These are phyloP conservation scores for Pisolithus marmoratus DNA, from an alignment of 768 basidiomycete species.

Conservation along the genomic window DNA sequence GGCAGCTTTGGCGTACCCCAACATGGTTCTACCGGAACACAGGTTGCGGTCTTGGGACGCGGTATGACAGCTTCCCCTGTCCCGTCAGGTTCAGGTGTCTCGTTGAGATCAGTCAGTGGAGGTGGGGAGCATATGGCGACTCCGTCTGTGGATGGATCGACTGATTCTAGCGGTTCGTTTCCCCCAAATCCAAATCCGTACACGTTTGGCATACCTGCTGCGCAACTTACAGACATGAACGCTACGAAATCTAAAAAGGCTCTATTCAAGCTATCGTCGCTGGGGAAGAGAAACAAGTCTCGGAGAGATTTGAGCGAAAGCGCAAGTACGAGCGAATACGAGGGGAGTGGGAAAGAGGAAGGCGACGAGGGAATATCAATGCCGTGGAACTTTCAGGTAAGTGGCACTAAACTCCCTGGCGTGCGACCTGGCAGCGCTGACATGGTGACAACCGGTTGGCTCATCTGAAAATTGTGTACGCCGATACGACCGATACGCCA, in stretches of 20 bases:
- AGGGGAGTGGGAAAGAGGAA: slow-evolving; percentile 2
- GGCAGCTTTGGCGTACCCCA: slow-evolving; percentile 2
- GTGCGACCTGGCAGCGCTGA: slow-evolving; percentile 1
- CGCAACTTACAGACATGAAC: not conserved
- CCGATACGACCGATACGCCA: not conserved
- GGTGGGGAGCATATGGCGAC: slow-evolving; percentile 7
- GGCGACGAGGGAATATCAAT: slow-evolving; percentile 60
- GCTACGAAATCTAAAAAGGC: slow-evolving; percentile 23
- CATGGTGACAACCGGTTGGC: not conserved
- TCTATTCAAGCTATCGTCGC: slow-evolving; percentile 32
- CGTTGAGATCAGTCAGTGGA: slow-evolving; percentile 11
- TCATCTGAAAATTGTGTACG: not conserved
- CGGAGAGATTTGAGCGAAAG: slow-evolving; percentile 20
- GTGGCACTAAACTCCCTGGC: slow-evolving; percentile 15
- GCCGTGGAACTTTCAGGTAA: slow-evolving; percentile 75
- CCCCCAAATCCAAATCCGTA: slow-evolving; percentile 10
- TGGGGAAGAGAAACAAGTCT: slow-evolving; percentile 30
- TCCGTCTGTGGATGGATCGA: slow-evolving; percentile 20
- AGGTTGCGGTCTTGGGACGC: slow-evolving; percentile 2
- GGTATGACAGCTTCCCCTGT: slow-evolving; percentile 9
- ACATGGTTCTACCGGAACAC: not conserved
- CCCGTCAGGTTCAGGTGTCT: slow-evolving; percentile 14
- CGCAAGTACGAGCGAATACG: slow-evolving; percentile 11
- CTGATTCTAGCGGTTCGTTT: slow-evolving; percentile 22
- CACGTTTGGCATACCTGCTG: not conserved